A percentile compares a stretch with the other conserved stretches of the same genome.
phyloP scores from a whole-genome alignment of 1,139 yeast species.

The Yamadazyma aaseri region DNA sequence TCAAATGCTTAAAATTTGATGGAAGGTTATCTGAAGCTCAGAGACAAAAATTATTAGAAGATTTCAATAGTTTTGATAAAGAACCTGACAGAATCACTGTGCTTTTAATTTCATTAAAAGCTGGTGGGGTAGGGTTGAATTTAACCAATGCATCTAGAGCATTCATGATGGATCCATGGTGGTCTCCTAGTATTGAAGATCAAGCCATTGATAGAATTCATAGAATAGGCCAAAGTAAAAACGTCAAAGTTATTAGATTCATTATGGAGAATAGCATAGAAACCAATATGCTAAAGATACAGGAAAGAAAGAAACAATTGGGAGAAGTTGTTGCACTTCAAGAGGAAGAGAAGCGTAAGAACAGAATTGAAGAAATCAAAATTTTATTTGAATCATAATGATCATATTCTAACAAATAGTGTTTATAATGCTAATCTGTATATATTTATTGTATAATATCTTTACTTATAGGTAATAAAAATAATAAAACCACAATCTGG shows the following conservation, averaged over 20 bases:
- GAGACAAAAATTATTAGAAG: slow-evolving; percentile 58
- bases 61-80: slow-evolving; percentile 41
- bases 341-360: slow-evolving; percentile 70
- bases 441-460: no score
- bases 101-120: slow-evolving; percentile 74
- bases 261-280: slow-evolving; percentile 86
- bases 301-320: slow-evolving; percentile 78
- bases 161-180: slow-evolving; percentile 96
- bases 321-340: slow-evolving; percentile 84
- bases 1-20: slow-evolving; percentile 62
- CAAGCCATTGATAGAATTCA: slow-evolving; percentile 96
- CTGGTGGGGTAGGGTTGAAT: slow-evolving; percentile 95
- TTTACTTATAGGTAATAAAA: neutral
- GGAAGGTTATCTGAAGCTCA: slow-evolving; percentile 73
- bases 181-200: slow-evolving; percentile 93
- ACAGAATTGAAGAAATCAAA: slow-evolving; percentile 80
- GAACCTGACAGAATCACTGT: slow-evolving; percentile 45
- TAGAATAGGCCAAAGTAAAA: slow-evolving; percentile 78
- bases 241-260: slow-evolving; percentile 76
- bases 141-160: slow-evolving; percentile 84
- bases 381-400: slow-evolving; percentile 60
- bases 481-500: neutral
- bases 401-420: slow-evolving; percentile 2
- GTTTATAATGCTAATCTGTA: no score
- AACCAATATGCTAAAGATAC: slow-evolving; percentile 83